These are phyloP conservation scores for Xylariaceae sp. DNA, from an alignment of 2,329 filamentous ascomycete species.

Conservation along the genomic window DNA sequence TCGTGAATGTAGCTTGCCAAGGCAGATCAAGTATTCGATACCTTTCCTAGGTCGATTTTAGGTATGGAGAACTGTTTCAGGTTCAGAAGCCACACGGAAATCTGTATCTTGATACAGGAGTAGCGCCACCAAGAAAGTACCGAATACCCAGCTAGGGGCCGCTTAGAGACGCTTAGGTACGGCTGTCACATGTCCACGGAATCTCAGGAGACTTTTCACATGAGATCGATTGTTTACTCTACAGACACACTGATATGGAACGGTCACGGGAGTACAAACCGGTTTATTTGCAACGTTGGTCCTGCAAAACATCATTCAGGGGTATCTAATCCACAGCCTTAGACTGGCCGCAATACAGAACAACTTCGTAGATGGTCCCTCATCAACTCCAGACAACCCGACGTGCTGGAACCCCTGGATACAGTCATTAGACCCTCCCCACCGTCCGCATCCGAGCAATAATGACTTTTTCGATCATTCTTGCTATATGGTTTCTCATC, in stretches of 20 bases:
- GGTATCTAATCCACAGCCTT: slow-evolving; percentile 30
- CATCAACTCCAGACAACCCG: slow-evolving; percentile 11
- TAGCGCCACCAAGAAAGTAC: no score
- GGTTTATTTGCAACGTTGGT: neutral
- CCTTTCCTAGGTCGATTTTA: neutral
- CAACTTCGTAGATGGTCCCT: slow-evolving; percentile 15
- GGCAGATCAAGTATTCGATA: neutral
- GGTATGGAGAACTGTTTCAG: neutral
- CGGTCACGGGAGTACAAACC: no score
- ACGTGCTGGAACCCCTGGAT: slow-evolving; percentile 9
- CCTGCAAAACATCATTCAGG: slow-evolving; percentile 17
- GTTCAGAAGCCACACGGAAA: no score
- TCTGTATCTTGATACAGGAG: no score
- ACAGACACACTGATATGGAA: no score
- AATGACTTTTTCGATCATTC: neutral
- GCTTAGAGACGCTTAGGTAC: no score
- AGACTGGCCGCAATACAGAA: slow-evolving; percentile 21
- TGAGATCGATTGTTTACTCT: neutral
- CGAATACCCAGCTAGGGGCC: no score
- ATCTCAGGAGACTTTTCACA: neutral
- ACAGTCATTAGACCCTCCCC: slow-evolving; percentile 2
- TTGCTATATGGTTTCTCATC: neutral
- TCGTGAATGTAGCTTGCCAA: neutral
- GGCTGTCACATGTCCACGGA: no score
- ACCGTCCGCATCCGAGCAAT: neutral